Evolutionary conservation across 768 basidiomycete genomes (phyloP).

Genomic region (Trametes elegans): DNA sequence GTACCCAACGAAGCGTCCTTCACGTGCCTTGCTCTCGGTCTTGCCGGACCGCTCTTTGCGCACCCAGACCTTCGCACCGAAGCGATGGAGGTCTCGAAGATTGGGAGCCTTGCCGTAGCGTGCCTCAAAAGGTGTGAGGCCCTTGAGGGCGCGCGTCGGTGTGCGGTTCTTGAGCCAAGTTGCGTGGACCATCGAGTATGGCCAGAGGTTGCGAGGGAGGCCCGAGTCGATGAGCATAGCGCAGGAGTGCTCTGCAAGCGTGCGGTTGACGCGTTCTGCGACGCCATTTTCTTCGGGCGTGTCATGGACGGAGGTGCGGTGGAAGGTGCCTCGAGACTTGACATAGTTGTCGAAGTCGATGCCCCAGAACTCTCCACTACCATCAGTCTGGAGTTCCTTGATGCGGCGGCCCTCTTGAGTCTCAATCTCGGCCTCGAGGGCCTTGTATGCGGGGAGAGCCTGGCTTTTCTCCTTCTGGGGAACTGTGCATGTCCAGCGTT

Average conservation of each 20-base stretch:
- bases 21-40: slow-evolving; percentile 4
- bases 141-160: slow-evolving; percentile 20
- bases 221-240: slow-evolving; percentile 25
- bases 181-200: slow-evolving; percentile 33
- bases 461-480: slow-evolving; percentile 34
- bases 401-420: slow-evolving; percentile 32
- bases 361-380: slow-evolving; percentile 33
- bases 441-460: slow-evolving; percentile 30
- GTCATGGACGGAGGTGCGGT: too few species aligned
- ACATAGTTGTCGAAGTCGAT: neutral
- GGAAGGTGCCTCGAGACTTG: neutral
- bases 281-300: slow-evolving; percentile 28
- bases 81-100: slow-evolving; percentile 15
- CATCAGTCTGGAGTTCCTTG: slow-evolving; percentile 39
- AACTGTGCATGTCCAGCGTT: slow-evolving; percentile 23
- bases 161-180: slow-evolving; percentile 39
- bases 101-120: slow-evolving; percentile 22
- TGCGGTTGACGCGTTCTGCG: slow-evolving; percentile 23
- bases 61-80: slow-evolving; percentile 20
- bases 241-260: neutral
- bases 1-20: slow-evolving; percentile 35
- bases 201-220: slow-evolving; percentile 40
- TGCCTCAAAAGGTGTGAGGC: slow-evolving; percentile 20
- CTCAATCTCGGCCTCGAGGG: slow-evolving; percentile 33
- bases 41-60: slow-evolving; percentile 9